A percentile compares a stretch with the other conserved stretches of the same genome.
Evolutionary conservation across 345 rosid species (phyloP).

Genomic region (Syzygium grande): DNA sequence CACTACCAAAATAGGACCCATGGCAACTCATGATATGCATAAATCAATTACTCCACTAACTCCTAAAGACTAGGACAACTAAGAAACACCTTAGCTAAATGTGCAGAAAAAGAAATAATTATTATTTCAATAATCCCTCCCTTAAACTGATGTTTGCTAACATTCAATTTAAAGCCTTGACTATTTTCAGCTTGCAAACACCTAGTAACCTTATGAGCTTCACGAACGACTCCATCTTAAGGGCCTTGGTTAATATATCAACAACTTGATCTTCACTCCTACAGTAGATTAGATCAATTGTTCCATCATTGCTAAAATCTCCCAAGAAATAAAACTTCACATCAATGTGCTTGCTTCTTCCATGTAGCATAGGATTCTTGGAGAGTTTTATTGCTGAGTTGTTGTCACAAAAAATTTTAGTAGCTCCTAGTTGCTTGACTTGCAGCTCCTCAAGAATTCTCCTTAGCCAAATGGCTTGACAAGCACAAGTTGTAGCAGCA

Average conservation of each 20-base stretch:
- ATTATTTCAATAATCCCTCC: not conserved
- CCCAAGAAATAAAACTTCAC: not conserved
- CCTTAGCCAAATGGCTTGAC: constrained; percentile 4
- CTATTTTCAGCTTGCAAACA: not conserved
- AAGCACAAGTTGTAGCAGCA: not conserved
- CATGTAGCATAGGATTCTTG: not conserved
- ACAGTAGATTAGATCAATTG: not conserved
- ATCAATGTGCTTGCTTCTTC: not conserved
- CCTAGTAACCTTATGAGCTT: too few relatives aligned
- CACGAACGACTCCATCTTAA: not conserved
- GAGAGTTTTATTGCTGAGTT: not conserved
- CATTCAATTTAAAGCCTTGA: not conserved
- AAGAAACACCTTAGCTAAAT: too few relatives aligned
- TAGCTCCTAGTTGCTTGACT: not conserved
- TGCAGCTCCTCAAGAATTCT: not conserved
- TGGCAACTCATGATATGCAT: too few relatives aligned
- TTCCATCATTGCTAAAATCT: not conserved
- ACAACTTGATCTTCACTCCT: not conserved
- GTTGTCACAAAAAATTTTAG: not conserved
- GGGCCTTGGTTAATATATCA: not conserved
- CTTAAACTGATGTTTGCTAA: not conserved
- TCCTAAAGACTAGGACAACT: too few relatives aligned
- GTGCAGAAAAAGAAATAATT: not conserved
- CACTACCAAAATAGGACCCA: too few relatives aligned
- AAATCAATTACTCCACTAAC: too few relatives aligned